Percentiles rank a stretch among this genome's conserved stretches.
Conservation (phyloP, 164 flowering plant species). For the Magnolia officinalis region DNA sequence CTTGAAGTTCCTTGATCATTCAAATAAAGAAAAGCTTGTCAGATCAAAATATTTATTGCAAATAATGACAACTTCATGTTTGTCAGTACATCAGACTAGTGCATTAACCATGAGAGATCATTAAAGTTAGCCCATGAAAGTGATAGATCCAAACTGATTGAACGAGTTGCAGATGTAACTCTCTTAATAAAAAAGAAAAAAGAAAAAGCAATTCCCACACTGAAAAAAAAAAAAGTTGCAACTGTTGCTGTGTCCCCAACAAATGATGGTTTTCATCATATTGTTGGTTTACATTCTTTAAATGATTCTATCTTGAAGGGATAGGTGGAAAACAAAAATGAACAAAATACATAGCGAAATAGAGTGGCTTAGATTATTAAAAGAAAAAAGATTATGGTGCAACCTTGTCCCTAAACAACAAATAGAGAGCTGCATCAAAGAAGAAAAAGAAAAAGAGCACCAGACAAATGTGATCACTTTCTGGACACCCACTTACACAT, state of each 20-base stretch:
- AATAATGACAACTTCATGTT: neutral
- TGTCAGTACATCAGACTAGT: neutral
- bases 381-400: too few relatives aligned
- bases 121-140: neutral
- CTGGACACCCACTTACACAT: too few relatives aligned
- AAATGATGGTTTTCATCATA: neutral
- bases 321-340: too few relatives aligned
- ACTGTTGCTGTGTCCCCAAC: neutral
- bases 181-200: neutral
- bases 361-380: too few relatives aligned
- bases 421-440: too few relatives aligned
- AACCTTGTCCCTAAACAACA: too few relatives aligned
- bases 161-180: neutral
- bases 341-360: too few relatives aligned
- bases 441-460: too few relatives aligned
- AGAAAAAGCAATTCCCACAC: neutral
- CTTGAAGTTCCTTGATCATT: slow-evolving; percentile 77
- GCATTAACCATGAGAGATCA: neutral
- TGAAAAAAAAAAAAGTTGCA: too few relatives aligned
- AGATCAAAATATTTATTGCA: neutral
- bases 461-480: too few relatives aligned
- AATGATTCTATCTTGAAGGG: neutral
- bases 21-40: slow-evolving; percentile 10
- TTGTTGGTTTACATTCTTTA: neutral
- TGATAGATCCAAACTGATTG: neutral